Conservation (phyloP, 1,284 basidiomycete genomes). For the Sanghuangporus baumii region DNA sequence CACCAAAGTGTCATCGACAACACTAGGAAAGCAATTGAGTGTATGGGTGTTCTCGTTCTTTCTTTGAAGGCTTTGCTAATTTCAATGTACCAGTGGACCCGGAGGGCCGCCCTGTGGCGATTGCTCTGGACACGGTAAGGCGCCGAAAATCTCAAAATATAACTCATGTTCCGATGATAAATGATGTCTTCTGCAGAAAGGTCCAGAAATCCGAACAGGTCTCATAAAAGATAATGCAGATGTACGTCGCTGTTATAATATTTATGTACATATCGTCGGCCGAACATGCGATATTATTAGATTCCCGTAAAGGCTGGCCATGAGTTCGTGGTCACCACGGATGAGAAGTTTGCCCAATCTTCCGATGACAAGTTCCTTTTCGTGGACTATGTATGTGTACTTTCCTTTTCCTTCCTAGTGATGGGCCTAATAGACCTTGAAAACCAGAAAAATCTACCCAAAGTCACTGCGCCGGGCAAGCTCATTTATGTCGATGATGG, state of each 20-base stretch:
- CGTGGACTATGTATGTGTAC: constrained; percentile 74
- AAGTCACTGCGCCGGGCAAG: constrained; percentile 94
- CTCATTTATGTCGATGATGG: constrained; percentile 98
- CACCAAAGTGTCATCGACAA: constrained; percentile 98
- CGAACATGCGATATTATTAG: constrained; percentile 32
- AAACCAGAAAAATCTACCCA: constrained; percentile 79
- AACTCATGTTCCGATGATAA: background rate
- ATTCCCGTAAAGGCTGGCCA: constrained; percentile 86
- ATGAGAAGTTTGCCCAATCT: constrained; percentile 73
- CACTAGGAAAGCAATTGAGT: constrained; percentile 76
- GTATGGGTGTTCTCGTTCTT: constrained; percentile 36
- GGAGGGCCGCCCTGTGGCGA: constrained; percentile 87
- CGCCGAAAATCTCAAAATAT: constrained; percentile 9
- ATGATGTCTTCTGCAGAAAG: constrained; percentile 61
- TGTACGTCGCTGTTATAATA: constrained; percentile 44
- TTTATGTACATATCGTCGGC: constrained; percentile 14
- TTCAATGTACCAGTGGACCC: constrained; percentile 42
- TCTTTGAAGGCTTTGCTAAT: background rate
- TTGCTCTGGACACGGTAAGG: constrained; percentile 91
- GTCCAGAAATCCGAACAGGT: constrained; percentile 98
- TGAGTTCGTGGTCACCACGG: constrained; percentile 90
- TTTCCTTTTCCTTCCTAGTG: constrained; percentile 18
- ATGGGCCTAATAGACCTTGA: background rate
- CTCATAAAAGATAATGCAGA: constrained; percentile 85
- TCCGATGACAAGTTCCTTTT: constrained; percentile 83